Base-by-base conservation (phyloP, 441 rosid species). In the Aleurites moluccanus region DNA sequence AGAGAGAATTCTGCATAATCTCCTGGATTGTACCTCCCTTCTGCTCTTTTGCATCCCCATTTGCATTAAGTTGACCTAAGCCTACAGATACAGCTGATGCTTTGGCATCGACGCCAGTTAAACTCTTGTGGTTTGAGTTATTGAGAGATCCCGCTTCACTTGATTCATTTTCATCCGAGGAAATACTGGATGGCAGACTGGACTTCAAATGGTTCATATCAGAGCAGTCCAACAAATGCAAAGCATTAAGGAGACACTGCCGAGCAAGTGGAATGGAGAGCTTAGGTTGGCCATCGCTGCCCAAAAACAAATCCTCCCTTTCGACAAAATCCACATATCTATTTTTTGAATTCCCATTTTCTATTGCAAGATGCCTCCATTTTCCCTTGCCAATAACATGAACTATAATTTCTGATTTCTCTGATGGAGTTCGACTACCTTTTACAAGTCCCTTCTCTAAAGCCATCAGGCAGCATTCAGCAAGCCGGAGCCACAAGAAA, bases 401-500 rank as follows among this genome's bases (percentile, higher is more conserved):
- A 57, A 88, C 79, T 77, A 68, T 81, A 76, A 92, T 76, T 73
- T 88, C 93, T 18, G 93, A 85, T 69, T 80, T 80, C 63, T 90
- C 88, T 23, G 56, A 52, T 16, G 84, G 63, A 77, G 79, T 55
- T 65, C 33, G 45, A 35, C 83, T 76, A 61, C 78, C 85, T 50
- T 80, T 85, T 70, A 89, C 56, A 74, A 92, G 88, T 71, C 97
- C 97, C 82, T 88, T 93, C 83, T 86, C 92, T 49, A 82, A 80
- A 78, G 98, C 99, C 97, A 92, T 80, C 57, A 91, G 77, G 79
- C 98, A 93, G 81, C 99, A 94, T 80, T 96, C 99, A 73, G 97
- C 97, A 50, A 96, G 86, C 55, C 97, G 96, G 56, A 96, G 91
- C 99, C 99, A 96, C 80, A 94, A 83, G 11, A 92, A 82, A 61